A percentile compares a stretch with the other conserved stretches of the same genome.
Conservation (phyloP, 495 filamentous ascomycete species). For the Cercophora samala region DNA sequence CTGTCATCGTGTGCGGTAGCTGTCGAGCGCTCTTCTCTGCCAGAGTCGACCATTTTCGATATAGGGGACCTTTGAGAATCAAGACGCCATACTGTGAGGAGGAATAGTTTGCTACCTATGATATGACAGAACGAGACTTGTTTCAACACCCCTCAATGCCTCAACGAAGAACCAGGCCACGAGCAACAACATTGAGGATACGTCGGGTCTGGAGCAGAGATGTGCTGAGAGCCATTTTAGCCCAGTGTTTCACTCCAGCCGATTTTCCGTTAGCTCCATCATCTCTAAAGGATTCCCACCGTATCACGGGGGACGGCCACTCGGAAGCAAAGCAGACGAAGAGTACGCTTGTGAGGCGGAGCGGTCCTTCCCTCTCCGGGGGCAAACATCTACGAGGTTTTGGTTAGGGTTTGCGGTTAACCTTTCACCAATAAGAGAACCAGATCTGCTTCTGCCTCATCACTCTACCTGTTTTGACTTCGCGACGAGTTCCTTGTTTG, state of each 20-base stretch:
- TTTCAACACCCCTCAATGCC: background rate
- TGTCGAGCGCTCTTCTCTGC: background rate
- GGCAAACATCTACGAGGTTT: background rate
- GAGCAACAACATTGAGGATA: background rate
- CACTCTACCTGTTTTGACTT: background rate
- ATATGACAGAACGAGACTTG: background rate
- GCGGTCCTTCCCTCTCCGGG: conserved; percentile 13
- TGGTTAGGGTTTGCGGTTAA: background rate
- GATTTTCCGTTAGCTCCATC: background rate
- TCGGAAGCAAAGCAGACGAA: background rate
- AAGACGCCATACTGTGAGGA: background rate
- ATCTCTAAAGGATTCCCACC: background rate
- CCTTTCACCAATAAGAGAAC: background rate
- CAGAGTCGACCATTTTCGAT: background rate
- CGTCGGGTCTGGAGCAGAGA: background rate
- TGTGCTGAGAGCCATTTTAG: background rate
- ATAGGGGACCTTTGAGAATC: background rate
- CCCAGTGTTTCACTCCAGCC: background rate
- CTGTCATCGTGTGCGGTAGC: background rate
- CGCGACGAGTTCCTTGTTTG: background rate
- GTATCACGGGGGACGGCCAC: background rate
- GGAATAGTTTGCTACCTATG: background rate
- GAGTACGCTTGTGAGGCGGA: conserved; percentile 7
- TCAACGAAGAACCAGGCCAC: background rate
- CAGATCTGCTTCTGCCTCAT: background rate